Conservation (phyloP, 768 basidiomycete species). For the Panus rudis region DNA sequence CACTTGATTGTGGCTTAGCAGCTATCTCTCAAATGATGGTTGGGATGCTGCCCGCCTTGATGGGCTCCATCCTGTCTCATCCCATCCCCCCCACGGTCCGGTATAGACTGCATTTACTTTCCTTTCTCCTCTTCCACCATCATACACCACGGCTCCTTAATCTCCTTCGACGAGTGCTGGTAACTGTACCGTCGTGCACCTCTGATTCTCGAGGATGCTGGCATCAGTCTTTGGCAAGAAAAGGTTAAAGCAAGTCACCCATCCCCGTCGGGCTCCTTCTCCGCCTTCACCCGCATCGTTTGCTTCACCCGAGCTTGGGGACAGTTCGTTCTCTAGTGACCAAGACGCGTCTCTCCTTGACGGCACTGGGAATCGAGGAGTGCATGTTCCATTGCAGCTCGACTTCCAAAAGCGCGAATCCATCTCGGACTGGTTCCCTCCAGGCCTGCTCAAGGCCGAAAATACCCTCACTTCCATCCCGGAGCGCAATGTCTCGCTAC, state of each 20-base stretch:
- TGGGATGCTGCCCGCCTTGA: too few relatives aligned
- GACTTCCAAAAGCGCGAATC: constrained; percentile 13
- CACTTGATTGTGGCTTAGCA: too few relatives aligned
- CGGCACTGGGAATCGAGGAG: constrained; percentile 1
- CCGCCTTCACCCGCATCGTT: constrained; percentile 23
- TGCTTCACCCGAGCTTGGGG: constrained; percentile 18
- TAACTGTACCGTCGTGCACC: too few relatives aligned
- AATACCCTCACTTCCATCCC: constrained; percentile 12
- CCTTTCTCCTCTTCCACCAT: too few relatives aligned
- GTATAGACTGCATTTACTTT: too few relatives aligned
- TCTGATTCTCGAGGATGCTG: constrained; percentile 8
- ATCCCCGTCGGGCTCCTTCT: constrained; percentile 12
- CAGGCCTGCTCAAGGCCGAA: constrained; percentile 11
- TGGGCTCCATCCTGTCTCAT: too few relatives aligned
- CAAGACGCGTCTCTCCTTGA: constrained; percentile 7
- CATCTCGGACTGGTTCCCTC: constrained; percentile 19
- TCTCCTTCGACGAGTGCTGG: too few relatives aligned
- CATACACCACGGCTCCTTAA: too few relatives aligned
- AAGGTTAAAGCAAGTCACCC: constrained; percentile 15
- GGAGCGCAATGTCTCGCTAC: constrained; percentile 16
- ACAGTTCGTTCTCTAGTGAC: constrained; percentile 14
- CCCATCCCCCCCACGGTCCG: too few relatives aligned
- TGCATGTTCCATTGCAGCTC: constrained; percentile 18
- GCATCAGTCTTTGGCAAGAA: constrained; percentile 19
- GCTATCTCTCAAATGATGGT: too few relatives aligned